Conservation (phyloP, 2,329 filamentous ascomycete genomes). For the Penicillium verrucosum region DNA sequence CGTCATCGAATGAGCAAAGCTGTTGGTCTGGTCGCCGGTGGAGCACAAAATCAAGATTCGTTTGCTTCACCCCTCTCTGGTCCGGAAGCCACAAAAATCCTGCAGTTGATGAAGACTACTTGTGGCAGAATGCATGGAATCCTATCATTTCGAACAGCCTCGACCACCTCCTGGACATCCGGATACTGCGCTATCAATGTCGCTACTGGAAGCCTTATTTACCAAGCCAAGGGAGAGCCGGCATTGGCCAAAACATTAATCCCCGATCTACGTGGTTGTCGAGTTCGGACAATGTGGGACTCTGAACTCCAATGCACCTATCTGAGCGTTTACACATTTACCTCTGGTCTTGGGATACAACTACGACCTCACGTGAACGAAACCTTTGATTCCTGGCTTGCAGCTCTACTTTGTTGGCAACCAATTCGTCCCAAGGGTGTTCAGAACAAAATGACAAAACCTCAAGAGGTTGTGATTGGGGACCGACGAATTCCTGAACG, state of each 20-base stretch:
- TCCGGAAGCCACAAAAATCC: slow-evolving; percentile 47
- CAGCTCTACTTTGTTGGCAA: slow-evolving; percentile 52
- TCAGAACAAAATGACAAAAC: slow-evolving; percentile 51
- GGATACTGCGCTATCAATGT: slow-evolving; percentile 53
- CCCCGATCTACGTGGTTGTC: slow-evolving; percentile 49
- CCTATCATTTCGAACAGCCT: slow-evolving; percentile 48
- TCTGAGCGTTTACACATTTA: slow-evolving; percentile 49
- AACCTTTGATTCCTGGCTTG: slow-evolving; percentile 53
- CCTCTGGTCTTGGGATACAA: slow-evolving; percentile 48
- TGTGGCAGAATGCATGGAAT: slow-evolving; percentile 53
- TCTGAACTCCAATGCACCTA: slow-evolving; percentile 45
- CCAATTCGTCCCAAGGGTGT: slow-evolving; percentile 50
- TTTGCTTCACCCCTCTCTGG: slow-evolving; percentile 41
- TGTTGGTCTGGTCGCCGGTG: slow-evolving; percentile 25
- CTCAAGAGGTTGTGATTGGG: slow-evolving; percentile 44
- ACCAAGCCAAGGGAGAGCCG: slow-evolving; percentile 50
- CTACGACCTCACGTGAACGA: slow-evolving; percentile 49
- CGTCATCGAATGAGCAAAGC: slow-evolving; percentile 37
- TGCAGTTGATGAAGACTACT: slow-evolving; percentile 52
- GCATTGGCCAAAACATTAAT: slow-evolving; percentile 48
- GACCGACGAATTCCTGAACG: slow-evolving; percentile 44
- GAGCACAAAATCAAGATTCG: slow-evolving; percentile 26
- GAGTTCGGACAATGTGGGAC: slow-evolving; percentile 49
- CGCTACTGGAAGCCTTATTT: slow-evolving; percentile 49
- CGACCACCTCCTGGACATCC: slow-evolving; percentile 46